A percentile compares a stretch with the other conserved stretches of the same genome.
Evolutionary conservation across 2,329 filamentous ascomycete genomes (phyloP).

Genomic region (Fusarium sambucinum): DNA sequence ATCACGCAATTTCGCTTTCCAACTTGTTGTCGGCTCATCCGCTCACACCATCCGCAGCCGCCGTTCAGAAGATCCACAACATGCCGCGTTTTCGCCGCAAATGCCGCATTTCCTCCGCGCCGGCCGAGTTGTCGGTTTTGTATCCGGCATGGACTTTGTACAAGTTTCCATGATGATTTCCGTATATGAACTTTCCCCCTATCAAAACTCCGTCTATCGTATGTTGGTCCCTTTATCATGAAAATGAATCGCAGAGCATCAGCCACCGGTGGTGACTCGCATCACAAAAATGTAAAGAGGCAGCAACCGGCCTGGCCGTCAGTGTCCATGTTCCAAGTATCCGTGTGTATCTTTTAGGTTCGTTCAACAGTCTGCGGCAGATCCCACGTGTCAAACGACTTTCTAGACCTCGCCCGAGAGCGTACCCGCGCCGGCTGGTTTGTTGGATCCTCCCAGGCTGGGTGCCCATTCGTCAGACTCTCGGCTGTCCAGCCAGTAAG

Average conservation of each 20-base stretch:
- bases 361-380: constrained; percentile 18
- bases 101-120: constrained; percentile 42
- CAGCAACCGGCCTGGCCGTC: constrained; percentile 22
- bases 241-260: constrained; percentile 27
- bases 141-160: constrained; percentile 34
- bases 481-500: constrained; percentile 83
- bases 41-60: constrained; percentile 30
- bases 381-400: constrained; percentile 13
- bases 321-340: constrained; percentile 13
- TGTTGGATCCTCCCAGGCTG: constrained; percentile 66
- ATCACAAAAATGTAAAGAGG: constrained; percentile 22
- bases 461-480: constrained; percentile 77
- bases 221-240: constrained; percentile 21
- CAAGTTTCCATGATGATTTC: constrained; percentile 18
- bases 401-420: constrained; percentile 53
- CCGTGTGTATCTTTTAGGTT: constrained; percentile 4
- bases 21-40: constrained; percentile 35
- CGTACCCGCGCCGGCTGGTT: constrained; percentile 62
- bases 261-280: constrained; percentile 10
- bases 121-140: constrained; percentile 36
- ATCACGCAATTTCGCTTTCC: constrained; percentile 46
- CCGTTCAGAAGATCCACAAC: constrained; percentile 22
- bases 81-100: constrained; percentile 48
- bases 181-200: constrained; percentile 11
- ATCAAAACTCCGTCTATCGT: constrained; percentile 37